phyloP scores from a whole-genome alignment of 495 filamentous ascomycete species.

The Talaromyces proteolyticus region DNA sequence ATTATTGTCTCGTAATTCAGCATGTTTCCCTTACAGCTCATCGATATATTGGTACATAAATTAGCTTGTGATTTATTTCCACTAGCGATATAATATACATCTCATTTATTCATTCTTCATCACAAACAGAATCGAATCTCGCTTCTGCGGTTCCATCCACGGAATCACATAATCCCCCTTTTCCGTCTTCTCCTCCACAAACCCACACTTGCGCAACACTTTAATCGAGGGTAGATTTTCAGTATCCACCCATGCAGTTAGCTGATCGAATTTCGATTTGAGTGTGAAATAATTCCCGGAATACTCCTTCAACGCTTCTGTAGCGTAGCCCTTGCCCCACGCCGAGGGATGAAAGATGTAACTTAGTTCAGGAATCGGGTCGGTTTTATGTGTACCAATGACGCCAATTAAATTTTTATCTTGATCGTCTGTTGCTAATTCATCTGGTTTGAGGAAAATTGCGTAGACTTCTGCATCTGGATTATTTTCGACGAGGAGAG shows the following conservation, averaged over 20 bases:
- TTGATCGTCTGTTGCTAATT: slow-evolving; percentile 6
- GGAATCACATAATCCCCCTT: slow-evolving; percentile 14
- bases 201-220: slow-evolving; percentile 18
- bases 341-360: slow-evolving; percentile 19
- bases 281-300: slow-evolving; percentile 18
- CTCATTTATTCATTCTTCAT: too few relatives aligned
- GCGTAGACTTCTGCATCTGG: slow-evolving; percentile 12
- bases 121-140: background rate
- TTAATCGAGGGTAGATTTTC: slow-evolving; percentile 12
- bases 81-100: too few relatives aligned
- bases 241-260: slow-evolving; percentile 12
- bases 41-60: background rate
- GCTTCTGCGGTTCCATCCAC: slow-evolving; percentile 14
- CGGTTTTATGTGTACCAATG: slow-evolving; percentile 10
- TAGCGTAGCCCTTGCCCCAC: slow-evolving; percentile 30
- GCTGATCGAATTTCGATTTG: slow-evolving; percentile 13
- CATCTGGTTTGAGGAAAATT: slow-evolving; percentile 14
- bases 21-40: background rate
- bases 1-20: background rate
- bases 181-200: slow-evolving; percentile 9
- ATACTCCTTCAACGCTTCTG: slow-evolving; percentile 23
- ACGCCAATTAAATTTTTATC: slow-evolving; percentile 15
- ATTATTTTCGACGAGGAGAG: slow-evolving; percentile 14
- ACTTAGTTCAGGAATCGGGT: slow-evolving; percentile 23
- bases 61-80: background rate